Percentiles rank a stretch among this genome's conserved stretches.
phyloP scores from a whole-genome alignment of 768 basidiomycete genomes.

The Leucocoprinus sp. region DNA sequence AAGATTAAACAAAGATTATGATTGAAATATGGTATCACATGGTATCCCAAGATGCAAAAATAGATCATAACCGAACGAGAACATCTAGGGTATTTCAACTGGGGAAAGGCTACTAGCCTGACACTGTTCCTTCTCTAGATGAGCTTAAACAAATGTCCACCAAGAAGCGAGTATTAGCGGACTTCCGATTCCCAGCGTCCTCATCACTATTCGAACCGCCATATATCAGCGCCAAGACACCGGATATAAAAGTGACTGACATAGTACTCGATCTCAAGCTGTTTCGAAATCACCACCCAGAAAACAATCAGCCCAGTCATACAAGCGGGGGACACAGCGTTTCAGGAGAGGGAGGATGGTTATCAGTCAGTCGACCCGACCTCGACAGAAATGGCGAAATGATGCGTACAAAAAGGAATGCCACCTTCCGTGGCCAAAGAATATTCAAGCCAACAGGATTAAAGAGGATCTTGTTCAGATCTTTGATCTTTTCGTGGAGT shows the following conservation, averaged over 20 bases:
- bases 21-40: neutral
- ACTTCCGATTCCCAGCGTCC: neutral
- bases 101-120: neutral
- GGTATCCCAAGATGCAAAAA: neutral
- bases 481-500: slow-evolving; percentile 52
- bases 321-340: no score
- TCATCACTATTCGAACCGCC: slow-evolving; percentile 2
- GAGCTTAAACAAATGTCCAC: neutral
- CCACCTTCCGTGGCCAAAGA: slow-evolving; percentile 76
- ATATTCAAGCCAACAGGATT: slow-evolving; percentile 86
- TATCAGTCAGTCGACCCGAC: slow-evolving; percentile 4
- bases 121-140: slow-evolving; percentile 1
- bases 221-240: neutral
- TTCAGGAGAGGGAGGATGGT: neutral
- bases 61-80: slow-evolving; percentile 2
- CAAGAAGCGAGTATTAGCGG: slow-evolving; percentile 1
- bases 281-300: no score
- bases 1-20: no score
- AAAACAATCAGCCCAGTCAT: no score
- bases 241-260: slow-evolving; percentile 34
- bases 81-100: slow-evolving; percentile 9
- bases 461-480: slow-evolving; percentile 65
- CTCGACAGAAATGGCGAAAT: slow-evolving; percentile 7
- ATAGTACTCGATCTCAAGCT: slow-evolving; percentile 97
- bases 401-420: slow-evolving; percentile 82